Evolutionary conservation across 148 eudicot species (phyloP), one percentile per base, ranked within the genome.

Genomic region (Rheum nobile): DNA sequence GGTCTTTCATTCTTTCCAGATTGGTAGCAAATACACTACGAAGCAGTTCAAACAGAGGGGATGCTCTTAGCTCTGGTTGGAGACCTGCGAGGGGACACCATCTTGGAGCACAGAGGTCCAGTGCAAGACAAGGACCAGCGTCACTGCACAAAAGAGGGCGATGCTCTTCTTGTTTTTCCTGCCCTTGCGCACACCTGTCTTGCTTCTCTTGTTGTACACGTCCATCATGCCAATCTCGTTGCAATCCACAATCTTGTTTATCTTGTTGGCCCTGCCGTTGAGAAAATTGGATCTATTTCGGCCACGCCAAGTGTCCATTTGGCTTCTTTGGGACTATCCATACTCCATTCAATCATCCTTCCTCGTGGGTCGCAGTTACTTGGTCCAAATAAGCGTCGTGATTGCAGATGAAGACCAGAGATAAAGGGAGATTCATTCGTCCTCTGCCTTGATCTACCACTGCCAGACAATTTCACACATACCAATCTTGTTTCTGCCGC

Each of bases 231-330:
- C 28, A 19, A 48, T 47, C 24, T 31, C 65, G 48, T 14, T 32
- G 9, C 72, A n/a, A n/a, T n/a, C n/a, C n/a, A n/a, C n/a, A n/a
- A n/a, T n/a, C n/a, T n/a, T 42, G 79, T 44, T 55, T 26, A 32
- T 68, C 69, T 0, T 74, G 79, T 34, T 65, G 70, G n/a, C 28
- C 72, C 28, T 80, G 77, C 13, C 72, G 67, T 68, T 39, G 26
- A 46, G 42, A 43, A 39, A 24, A 50, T 5, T 50, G 1, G 4
- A 47, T 0, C 68, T 12, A 22, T 54, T 17, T 9, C 13, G 1
- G 29, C 65, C 65, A 8, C 17, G 17, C 71, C 34, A 35, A 55
- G 14, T 28, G 26, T 26, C 63, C 16, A 11, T 28, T 19, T 6
- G 44, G 39, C 39, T 19, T 35, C 24, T 50, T 50, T 50, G 57